Evolutionary conservation across 2,329 filamentous ascomycete species (phyloP).

Genomic region (Colletotrichum karsti): DNA sequence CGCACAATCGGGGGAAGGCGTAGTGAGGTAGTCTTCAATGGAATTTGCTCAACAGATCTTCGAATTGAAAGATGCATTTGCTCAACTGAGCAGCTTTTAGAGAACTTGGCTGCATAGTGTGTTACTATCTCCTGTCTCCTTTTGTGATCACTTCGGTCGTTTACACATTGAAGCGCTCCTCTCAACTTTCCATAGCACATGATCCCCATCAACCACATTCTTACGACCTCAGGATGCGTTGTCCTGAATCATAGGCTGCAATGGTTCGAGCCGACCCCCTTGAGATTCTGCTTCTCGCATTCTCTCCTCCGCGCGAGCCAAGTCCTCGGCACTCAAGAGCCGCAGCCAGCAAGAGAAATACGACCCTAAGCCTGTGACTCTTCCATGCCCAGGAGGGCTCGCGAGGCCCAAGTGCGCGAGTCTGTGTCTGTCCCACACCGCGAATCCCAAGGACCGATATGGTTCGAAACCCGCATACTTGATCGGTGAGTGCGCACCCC

Average conservation of each 20-base stretch:
- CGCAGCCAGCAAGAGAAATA: conserved; percentile 14
- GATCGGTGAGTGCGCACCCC: conserved; percentile 19
- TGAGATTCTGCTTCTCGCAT: conserved; percentile 17
- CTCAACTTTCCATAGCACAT: no score
- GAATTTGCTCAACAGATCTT: no score
- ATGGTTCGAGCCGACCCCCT: conserved; percentile 3
- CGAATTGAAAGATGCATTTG: no score
- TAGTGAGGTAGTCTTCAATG: background rate
- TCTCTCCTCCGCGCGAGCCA: background rate
- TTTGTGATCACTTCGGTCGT: no score
- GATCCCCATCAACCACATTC: background rate
- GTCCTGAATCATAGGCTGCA: conserved; percentile 24
- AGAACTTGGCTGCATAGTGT: no score
- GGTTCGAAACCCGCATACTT: conserved; percentile 21
- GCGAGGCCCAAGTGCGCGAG: conserved; percentile 4
- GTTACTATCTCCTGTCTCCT: no score
- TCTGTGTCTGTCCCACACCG: conserved; percentile 18
- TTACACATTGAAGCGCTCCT: no score
- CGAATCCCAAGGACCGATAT: conserved; percentile 12
- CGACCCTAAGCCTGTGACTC: conserved; percentile 10
- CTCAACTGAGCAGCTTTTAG: no score
- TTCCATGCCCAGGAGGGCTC: conserved; percentile 9
- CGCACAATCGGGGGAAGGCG: no score
- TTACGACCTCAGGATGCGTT: conserved; percentile 12
- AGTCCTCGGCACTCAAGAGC: background rate